These are phyloP conservation scores for Pilaira anomala DNA, from an alignment of 192 early-diverging fungal species.

Conservation along the genomic window DNA sequence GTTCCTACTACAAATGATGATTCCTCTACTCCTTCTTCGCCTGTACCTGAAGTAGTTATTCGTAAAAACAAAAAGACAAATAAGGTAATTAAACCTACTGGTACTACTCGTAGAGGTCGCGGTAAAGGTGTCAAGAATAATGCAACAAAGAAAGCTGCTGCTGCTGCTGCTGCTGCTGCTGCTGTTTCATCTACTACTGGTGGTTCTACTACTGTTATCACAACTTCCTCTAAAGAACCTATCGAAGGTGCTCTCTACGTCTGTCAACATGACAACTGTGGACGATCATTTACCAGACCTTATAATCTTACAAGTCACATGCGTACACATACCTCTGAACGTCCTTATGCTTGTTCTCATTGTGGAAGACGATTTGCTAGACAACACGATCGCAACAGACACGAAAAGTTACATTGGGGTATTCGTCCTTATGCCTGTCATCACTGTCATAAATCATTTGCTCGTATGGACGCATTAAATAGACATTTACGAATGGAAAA, in stretches of 20 bases:
- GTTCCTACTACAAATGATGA: neutral
- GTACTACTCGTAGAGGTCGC: neutral
- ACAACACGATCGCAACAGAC: slow-evolving; percentile 87
- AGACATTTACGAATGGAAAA: slow-evolving; percentile 49
- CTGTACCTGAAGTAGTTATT: neutral
- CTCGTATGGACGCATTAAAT: slow-evolving; percentile 71
- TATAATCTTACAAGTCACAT: slow-evolving; percentile 77
- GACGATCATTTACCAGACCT: slow-evolving; percentile 66
- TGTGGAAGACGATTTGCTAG: slow-evolving; percentile 82
- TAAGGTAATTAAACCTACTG: slow-evolving; percentile 4
- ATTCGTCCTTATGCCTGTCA: slow-evolving; percentile 67
- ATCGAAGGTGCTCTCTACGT: slow-evolving; percentile 11
- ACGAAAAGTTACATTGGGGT: slow-evolving; percentile 72
- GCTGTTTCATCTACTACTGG: too few relatives aligned
- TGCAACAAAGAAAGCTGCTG: neutral
- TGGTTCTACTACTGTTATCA: neutral
- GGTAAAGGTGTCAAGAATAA: slow-evolving; percentile 10
- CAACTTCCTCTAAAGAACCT: neutral
- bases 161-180: neutral
- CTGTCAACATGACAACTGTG: slow-evolving; percentile 45
- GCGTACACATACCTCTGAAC: slow-evolving; percentile 68
- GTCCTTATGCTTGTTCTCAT: slow-evolving; percentile 63
- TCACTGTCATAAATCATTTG: slow-evolving; percentile 69
- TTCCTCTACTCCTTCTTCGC: neutral
- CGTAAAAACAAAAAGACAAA: slow-evolving; percentile 6